These are phyloP conservation scores for Dendrocalamus sinicus DNA, from an alignment of 176 grass and related monocot species.

Conservation along the genomic window DNA sequence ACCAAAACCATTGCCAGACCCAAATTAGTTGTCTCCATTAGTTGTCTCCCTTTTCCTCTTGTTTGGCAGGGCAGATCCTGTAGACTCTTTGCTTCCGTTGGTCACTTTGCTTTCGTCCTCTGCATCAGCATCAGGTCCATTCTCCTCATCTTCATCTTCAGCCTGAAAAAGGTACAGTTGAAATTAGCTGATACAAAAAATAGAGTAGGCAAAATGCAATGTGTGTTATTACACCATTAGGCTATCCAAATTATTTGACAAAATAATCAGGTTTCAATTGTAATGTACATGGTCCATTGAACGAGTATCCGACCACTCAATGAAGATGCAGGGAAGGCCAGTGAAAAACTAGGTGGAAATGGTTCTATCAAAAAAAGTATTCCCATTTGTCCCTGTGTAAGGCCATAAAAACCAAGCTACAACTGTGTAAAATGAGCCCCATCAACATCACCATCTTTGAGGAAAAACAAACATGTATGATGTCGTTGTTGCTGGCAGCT, in stretches of 20 bases:
- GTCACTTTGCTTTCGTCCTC: constrained; percentile 2
- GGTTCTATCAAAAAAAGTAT: not conserved
- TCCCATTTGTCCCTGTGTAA: not conserved
- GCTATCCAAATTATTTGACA: not conserved
- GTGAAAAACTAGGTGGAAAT: not conserved
- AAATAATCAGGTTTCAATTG: not conserved
- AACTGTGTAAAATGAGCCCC: not conserved
- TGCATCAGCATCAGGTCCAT: constrained; percentile 22
- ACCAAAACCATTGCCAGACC: not conserved
- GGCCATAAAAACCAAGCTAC: not conserved
- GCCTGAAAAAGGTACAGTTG: constrained; percentile 27
- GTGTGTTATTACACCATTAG: not conserved
- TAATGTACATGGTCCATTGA: not conserved
- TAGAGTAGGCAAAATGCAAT: not conserved
- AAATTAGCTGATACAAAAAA: not conserved
- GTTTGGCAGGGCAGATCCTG: constrained; percentile 34
- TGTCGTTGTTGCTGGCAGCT: not conserved
- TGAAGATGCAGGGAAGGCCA: not conserved
- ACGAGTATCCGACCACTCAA: not conserved
- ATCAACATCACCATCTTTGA: not conserved
- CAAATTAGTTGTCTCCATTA: not conserved
- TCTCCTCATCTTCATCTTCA: constrained; percentile 41
- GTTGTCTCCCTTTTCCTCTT: constrained; percentile 59
- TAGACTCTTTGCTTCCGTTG: not conserved
- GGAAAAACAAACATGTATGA: not conserved